Evolutionary conservation across 768 basidiomycete genomes (phyloP).

Genomic region (Kockovaella imperatae): DNA sequence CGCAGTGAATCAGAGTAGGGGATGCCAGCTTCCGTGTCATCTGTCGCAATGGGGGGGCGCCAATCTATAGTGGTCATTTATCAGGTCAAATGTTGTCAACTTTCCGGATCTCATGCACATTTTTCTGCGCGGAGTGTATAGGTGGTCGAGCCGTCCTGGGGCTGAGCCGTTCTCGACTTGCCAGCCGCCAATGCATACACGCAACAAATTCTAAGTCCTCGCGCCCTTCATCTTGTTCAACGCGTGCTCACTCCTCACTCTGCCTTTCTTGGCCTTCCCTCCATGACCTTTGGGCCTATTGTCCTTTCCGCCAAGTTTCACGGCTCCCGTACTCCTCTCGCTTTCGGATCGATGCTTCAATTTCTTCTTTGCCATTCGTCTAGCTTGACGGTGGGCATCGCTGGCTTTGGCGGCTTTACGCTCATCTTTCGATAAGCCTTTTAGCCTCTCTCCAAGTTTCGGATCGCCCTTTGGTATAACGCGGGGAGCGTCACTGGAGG

Average conservation of each 20-base stretch:
- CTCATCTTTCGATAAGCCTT: constrained; percentile 70
- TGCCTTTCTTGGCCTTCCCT: constrained; percentile 44
- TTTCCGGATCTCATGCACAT: too few relatives aligned
- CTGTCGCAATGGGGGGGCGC: too few relatives aligned
- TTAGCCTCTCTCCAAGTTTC: constrained; percentile 66
- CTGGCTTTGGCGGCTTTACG: constrained; percentile 72
- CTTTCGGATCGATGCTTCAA: constrained; percentile 12
- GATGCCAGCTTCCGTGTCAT: too few relatives aligned
- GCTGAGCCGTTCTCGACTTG: too few relatives aligned
- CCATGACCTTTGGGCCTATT: too few relatives aligned
- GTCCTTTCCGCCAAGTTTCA: constrained; percentile 36
- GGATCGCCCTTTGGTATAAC: constrained; percentile 71
- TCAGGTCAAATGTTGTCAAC: too few relatives aligned
- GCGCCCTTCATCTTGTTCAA: constrained; percentile 43
- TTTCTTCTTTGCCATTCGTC: constrained; percentile 86
- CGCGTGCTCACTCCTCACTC: constrained; percentile 40
- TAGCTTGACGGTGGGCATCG: constrained; percentile 70
- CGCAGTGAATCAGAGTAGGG: constrained; percentile 3
- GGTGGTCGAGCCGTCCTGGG: too few relatives aligned
- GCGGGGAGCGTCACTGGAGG: too few relatives aligned
- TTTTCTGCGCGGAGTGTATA: too few relatives aligned
- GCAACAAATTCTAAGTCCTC: constrained; percentile 28
- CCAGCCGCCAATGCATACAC: too few relatives aligned
- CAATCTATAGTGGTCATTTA: too few relatives aligned
- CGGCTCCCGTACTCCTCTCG: constrained; percentile 38